phyloP scores from a whole-genome alignment of 1,139 yeast genomes.

The Geotrichum restrictum region DNA sequence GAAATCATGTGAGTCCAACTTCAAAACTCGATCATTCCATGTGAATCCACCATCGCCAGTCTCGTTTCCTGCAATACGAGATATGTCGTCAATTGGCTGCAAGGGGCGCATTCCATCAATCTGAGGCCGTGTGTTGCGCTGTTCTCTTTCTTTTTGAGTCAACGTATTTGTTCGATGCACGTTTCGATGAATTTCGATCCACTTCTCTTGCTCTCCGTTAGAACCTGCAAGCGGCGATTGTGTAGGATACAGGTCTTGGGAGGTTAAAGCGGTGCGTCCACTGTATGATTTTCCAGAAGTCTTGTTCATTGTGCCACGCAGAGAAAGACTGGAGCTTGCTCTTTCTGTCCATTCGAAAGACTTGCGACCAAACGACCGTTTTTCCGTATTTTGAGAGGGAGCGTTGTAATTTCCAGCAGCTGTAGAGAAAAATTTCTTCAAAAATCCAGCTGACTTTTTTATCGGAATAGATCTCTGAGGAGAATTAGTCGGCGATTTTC shows the following conservation, averaged over 20 bases:
- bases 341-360: conserved; percentile 47
- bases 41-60: conserved; percentile 27
- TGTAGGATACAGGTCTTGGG: conserved; percentile 51
- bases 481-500: neutral
- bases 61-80: conserved; percentile 33
- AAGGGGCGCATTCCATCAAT: conserved; percentile 60
- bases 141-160: conserved; percentile 62
- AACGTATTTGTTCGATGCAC: conserved; percentile 74
- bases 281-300: conserved; percentile 6
- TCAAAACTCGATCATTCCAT: conserved; percentile 19
- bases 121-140: conserved; percentile 63
- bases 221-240: conserved; percentile 62
- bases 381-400: conserved; percentile 40
- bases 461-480: conserved; percentile 26
- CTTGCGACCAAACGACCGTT: conserved; percentile 60
- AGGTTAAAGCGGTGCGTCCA: conserved; percentile 42
- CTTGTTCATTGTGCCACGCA: conserved; percentile 11
- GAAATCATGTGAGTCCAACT: conserved; percentile 27
- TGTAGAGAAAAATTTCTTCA: conserved; percentile 47
- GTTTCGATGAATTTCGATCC: conserved; percentile 57
- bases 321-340: conserved; percentile 13
- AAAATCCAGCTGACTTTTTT: conserved; percentile 45
- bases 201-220: conserved; percentile 33
- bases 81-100: conserved; percentile 52
- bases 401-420: neutral